phyloP scores from a whole-genome alignment of 2,329 filamentous ascomycete genomes.

The Ceratocystis huliohia region DNA sequence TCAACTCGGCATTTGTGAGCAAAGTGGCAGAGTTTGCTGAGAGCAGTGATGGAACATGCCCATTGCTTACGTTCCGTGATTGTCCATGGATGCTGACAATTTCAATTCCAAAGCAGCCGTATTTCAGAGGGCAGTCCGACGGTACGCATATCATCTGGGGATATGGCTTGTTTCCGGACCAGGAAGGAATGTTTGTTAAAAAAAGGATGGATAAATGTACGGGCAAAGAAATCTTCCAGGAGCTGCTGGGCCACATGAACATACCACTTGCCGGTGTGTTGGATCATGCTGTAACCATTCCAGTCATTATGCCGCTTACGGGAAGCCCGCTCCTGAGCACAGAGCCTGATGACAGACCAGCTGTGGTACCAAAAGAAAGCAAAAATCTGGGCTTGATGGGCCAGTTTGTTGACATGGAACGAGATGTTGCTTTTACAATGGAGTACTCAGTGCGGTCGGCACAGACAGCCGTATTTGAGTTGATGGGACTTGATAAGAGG shows the following conservation, averaged over 20 bases:
- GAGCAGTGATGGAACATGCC: slow-evolving; percentile 27
- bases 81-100: slow-evolving; percentile 32
- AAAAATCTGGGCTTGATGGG: slow-evolving; percentile 32
- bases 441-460: slow-evolving; percentile 30
- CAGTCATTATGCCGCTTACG: slow-evolving; percentile 32
- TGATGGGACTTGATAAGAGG: slow-evolving; percentile 24
- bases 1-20: slow-evolving; percentile 26
- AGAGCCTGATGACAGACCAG: slow-evolving; percentile 29
- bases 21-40: slow-evolving; percentile 24
- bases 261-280: slow-evolving; percentile 26
- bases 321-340: slow-evolving; percentile 30
- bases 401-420: slow-evolving; percentile 32
- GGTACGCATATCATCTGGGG: slow-evolving; percentile 31
- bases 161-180: slow-evolving; percentile 30
- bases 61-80: slow-evolving; percentile 27
- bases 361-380: slow-evolving; percentile 29
- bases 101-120: slow-evolving; percentile 32
- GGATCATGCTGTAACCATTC: slow-evolving; percentile 23
- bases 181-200: slow-evolving; percentile 28
- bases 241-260: slow-evolving; percentile 30
- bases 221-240: slow-evolving; percentile 31
- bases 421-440: slow-evolving; percentile 28
- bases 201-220: slow-evolving; percentile 33
- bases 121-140: slow-evolving; percentile 30
- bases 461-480: slow-evolving; percentile 28